Percentiles rank a stretch among this genome's conserved stretches.
These are phyloP conservation scores for Hortaea sp. DNA, from an alignment of 2,329 filamentous ascomycete species.

Conservation along the genomic window DNA sequence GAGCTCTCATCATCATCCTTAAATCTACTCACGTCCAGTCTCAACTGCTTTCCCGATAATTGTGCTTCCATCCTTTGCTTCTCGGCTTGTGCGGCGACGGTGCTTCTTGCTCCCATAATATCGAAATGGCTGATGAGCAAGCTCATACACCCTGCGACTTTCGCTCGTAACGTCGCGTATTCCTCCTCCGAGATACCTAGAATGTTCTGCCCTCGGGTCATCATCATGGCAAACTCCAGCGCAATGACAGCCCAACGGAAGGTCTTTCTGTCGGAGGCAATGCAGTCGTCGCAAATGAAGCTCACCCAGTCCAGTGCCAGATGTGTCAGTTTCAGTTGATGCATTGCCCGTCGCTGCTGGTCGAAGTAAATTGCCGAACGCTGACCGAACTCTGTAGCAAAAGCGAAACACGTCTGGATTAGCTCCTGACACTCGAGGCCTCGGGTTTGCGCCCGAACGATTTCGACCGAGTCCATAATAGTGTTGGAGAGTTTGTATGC, in stretches of 20 bases:
- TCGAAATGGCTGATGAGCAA: conserved; percentile 96
- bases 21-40: conserved; percentile 64
- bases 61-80: conserved; percentile 77
- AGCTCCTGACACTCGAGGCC: conserved; percentile 86
- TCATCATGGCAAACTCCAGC: conserved; percentile 92
- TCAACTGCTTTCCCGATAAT: conserved; percentile 57
- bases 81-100: conserved; percentile 85
- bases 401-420: conserved; percentile 95
- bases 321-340: conserved; percentile 89
- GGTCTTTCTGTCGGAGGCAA: conserved; percentile 86
- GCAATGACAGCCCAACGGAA: conserved; percentile 96
- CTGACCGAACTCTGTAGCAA: conserved; percentile 97
- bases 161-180: conserved; percentile 69
- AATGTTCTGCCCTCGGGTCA: conserved; percentile 89
- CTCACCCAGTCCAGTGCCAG: conserved; percentile 93
- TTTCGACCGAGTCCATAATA: conserved; percentile 97
- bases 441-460: conserved; percentile 70
- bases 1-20: conserved; percentile 80
- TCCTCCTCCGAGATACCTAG: conserved; percentile 82
- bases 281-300: conserved; percentile 95
- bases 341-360: conserved; percentile 88
- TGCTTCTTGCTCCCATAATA: conserved; percentile 95
- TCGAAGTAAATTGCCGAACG: conserved; percentile 93
- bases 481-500: conserved; percentile 94
- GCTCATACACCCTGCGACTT: conserved; percentile 95